Base-by-base conservation (phyloP, 2,329 filamentous ascomycete genomes). In the Cladosporium austrohemisphaericum region DNA sequence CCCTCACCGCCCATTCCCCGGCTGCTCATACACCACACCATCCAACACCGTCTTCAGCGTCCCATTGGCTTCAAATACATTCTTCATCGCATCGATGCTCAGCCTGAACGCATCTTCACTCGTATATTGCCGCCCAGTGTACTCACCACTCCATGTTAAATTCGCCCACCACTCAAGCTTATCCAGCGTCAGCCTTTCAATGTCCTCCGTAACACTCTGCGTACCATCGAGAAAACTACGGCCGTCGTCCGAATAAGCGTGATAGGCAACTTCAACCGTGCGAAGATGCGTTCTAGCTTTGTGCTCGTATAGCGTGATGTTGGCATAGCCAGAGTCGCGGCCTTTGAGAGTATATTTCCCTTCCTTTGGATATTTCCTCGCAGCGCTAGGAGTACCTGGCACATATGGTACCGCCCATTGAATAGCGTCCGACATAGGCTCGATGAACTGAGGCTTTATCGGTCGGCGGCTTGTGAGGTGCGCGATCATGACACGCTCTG, bases 401-500 rank as follows among this genome's bases (percentile, higher is more conserved):
- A 56, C 54, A 31, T 66, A 71, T 13, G 59, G 59, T 3, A 52
- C 63, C 5, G 60, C 68, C 68, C 68, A 71, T 0, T 67, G 65
- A 16, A 70, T 57, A 3, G 38, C 33, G 43, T 68, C 60, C 0
- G 65, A 53, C 7, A 67, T 55, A 1, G 58, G 26, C 4, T 57
- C 57, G 1, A 69, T 61, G 7, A 11, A 11, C 1, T 56, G 26
- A 0, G 55, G 41, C 1, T 37, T 26, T 6, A 57, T 38, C 6
- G 68, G 67, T 33, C 62, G 29, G 3, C 71, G 65, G 33, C 54
- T 60, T 1, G 60, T 67, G 3, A 72, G 61, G 9, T 53, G 56
- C 0, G 74, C 73, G 7, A 76, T 28, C 69, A 76, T 73, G 2
- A 74, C 43, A 6, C 72, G 68, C 18, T 68, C 62, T 5, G 61